A percentile compares a stretch with the other conserved stretches of the same genome.
phyloP scores from a whole-genome alignment of 495 filamentous ascomycete genomes.

The Penicillium cinerascens region DNA sequence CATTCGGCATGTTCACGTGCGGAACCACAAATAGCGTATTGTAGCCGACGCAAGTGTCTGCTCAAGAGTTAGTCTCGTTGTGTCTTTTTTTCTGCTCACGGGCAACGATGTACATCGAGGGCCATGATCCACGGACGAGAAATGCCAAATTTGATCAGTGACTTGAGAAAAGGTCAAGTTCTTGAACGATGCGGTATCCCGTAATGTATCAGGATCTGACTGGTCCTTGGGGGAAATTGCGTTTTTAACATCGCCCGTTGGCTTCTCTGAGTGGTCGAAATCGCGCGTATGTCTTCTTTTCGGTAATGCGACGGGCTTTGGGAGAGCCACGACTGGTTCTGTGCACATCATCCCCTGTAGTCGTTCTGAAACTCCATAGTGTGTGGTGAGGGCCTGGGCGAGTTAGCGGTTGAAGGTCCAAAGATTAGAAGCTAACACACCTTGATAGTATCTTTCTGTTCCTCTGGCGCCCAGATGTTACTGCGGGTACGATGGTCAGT shows the following conservation, averaged over 20 bases:
- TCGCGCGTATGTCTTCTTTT: conserved; percentile 13
- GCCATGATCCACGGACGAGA: conserved; percentile 60
- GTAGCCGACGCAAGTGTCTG: conserved; percentile 77
- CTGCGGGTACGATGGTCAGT: conserved; percentile 34
- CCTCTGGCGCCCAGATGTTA: conserved; percentile 69
- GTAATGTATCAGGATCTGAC: conserved; percentile 17
- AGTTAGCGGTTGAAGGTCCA: neutral
- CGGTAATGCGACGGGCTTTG: conserved; percentile 9
- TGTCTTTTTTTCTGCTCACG: too few species aligned
- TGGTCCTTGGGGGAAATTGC: conserved; percentile 27
- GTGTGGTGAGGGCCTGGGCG: conserved; percentile 36
- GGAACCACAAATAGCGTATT: conserved; percentile 68
- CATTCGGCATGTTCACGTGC: conserved; percentile 25
- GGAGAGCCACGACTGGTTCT: conserved; percentile 38
- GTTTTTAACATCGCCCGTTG: conserved; percentile 32
- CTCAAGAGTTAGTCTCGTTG: conserved; percentile 4
- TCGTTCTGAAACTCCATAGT: conserved; percentile 67
- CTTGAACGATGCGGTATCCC: conserved; percentile 17
- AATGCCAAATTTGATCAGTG: conserved; percentile 63
- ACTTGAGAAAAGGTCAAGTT: conserved; percentile 45
- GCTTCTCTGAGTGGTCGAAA: conserved; percentile 3
- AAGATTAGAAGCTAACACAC: conserved; percentile 15
- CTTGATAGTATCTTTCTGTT: conserved; percentile 53
- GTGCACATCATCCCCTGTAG: conserved; percentile 64
- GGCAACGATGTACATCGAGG: conserved; percentile 40